These are phyloP conservation scores for Kockovaella imperatae DNA, from an alignment of 768 basidiomycete species.

Conservation along the genomic window DNA sequence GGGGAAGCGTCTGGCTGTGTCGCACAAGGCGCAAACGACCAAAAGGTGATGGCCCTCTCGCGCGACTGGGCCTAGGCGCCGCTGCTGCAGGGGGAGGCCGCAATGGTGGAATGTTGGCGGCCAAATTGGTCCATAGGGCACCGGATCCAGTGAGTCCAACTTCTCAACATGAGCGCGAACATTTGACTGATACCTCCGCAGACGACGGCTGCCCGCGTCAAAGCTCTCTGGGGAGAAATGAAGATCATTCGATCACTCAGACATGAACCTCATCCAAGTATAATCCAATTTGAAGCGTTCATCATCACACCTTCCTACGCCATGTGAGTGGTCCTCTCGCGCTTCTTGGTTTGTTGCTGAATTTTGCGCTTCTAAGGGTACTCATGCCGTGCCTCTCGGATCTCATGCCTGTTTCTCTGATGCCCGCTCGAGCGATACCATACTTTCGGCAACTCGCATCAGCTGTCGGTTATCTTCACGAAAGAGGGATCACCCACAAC, in stretches of 20 bases:
- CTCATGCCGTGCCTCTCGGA: conserved; percentile 77
- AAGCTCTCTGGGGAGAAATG: conserved; percentile 97
- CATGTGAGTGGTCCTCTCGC: conserved; percentile 54
- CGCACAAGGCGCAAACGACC: conserved; percentile 10
- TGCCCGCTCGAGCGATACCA: conserved; percentile 60
- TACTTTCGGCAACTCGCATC: conserved; percentile 42
- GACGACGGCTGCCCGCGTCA: conserved; percentile 79
- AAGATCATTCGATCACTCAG: conserved; percentile 83
- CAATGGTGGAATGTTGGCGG: conserved; percentile 53
- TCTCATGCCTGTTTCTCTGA: conserved; percentile 79
- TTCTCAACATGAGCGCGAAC: background rate
- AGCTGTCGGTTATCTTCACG: conserved; percentile 43
- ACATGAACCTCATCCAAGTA: conserved; percentile 77
- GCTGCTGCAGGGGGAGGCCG: conserved; percentile 18
- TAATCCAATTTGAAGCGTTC: conserved; percentile 89
- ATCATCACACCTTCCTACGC: conserved; percentile 86
- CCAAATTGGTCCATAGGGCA: conserved; percentile 83
- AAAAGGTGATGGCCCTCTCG: background rate
- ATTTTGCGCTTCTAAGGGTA: conserved; percentile 8
- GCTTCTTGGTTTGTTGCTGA: conserved; percentile 1
- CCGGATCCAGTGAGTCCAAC: conserved; percentile 53
- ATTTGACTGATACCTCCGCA: conserved; percentile 29
- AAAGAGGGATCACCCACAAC: conserved; percentile 42
- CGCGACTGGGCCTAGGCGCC: conserved; percentile 15
- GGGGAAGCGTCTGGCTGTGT: conserved; percentile 40